Evolutionary conservation across 768 basidiomycete genomes (phyloP).

Genomic region (Boletellus sp.): DNA sequence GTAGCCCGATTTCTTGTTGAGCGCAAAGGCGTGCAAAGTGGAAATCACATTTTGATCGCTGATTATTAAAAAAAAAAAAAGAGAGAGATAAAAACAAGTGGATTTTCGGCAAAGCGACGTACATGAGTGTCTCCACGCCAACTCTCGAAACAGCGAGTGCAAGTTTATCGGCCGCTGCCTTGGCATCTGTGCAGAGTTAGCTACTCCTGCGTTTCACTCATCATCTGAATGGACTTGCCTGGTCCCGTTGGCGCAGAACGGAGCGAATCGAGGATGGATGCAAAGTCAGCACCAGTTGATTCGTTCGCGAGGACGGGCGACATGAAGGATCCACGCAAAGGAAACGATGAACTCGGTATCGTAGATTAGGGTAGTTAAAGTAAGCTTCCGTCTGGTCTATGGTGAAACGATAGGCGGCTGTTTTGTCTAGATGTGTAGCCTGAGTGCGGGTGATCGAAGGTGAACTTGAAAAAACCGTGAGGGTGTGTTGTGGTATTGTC

Average conservation of each 20-base stretch:
- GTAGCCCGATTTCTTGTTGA: constrained; percentile 83
- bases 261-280: constrained; percentile 43
- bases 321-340: constrained; percentile 32
- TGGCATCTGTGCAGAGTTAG: constrained; percentile 57
- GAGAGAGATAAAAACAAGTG: background rate
- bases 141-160: constrained; percentile 66
- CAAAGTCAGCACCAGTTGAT: constrained; percentile 41
- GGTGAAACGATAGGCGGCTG: constrained; percentile 4
- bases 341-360: constrained; percentile 15
- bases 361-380: constrained; percentile 16
- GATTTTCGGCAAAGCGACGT: constrained; percentile 23
- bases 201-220: background rate
- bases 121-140: constrained; percentile 64
- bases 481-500: constrained; percentile 10
- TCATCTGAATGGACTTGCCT: constrained; percentile 34
- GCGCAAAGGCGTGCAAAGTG: constrained; percentile 63
- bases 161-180: constrained; percentile 76
- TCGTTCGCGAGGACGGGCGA: constrained; percentile 53
- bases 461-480: too few species aligned
- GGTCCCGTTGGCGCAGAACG: constrained; percentile 60
- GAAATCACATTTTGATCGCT: constrained; percentile 63
- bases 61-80: background rate
- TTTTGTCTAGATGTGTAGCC: constrained; percentile 14
- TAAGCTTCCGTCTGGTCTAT: constrained; percentile 21
- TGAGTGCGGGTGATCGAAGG: too few species aligned